These are phyloP conservation scores for Casaregolazyma lundiana DNA, from an alignment of 1,139 yeast genomes.

Conservation along the genomic window DNA sequence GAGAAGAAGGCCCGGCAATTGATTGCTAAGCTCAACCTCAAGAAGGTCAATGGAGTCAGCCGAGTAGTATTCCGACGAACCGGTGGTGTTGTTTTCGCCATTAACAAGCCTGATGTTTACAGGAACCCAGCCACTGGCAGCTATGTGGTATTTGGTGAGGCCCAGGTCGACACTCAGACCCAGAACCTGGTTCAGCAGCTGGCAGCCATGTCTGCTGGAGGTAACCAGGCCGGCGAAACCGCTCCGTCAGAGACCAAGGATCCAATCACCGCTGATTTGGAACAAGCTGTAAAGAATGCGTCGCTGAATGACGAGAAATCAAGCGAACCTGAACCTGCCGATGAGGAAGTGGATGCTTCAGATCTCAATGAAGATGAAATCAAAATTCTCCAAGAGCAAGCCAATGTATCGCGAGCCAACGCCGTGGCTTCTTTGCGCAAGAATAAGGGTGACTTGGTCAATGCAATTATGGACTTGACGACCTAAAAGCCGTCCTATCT, in stretches of 20 bases:
- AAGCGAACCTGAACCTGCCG: constrained; percentile 34
- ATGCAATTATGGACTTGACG: constrained; percentile 82
- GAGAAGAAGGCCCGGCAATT: constrained; percentile 95
- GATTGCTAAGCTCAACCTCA: constrained; percentile 84
- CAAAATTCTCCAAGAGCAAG: constrained; percentile 81
- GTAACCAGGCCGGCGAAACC: constrained; percentile 31
- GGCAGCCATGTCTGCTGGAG: constrained; percentile 26
- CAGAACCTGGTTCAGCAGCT: constrained; percentile 34
- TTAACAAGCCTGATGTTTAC: constrained; percentile 94
- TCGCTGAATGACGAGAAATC: constrained; percentile 23
- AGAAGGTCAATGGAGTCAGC: constrained; percentile 86
- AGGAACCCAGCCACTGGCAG: constrained; percentile 85
- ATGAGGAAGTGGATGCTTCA: constrained; percentile 65
- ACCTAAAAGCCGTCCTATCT: constrained; percentile 18
- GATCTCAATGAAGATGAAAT: constrained; percentile 79
- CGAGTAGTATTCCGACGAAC: constrained; percentile 96
- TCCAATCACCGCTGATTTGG: constrained; percentile 88
- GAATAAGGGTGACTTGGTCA: constrained; percentile 92
- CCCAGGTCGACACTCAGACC: constrained; percentile 75
- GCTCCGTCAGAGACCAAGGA: constrained; percentile 44
- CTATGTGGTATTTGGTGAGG: constrained; percentile 96
- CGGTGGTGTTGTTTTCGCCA: constrained; percentile 89
- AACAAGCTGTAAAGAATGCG: constrained; percentile 63
- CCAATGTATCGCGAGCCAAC: constrained; percentile 80
- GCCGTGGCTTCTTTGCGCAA: constrained; percentile 87